phyloP scores from a whole-genome alignment of 2,329 filamentous ascomycete genomes.

The Simplicillium sp. region DNA sequence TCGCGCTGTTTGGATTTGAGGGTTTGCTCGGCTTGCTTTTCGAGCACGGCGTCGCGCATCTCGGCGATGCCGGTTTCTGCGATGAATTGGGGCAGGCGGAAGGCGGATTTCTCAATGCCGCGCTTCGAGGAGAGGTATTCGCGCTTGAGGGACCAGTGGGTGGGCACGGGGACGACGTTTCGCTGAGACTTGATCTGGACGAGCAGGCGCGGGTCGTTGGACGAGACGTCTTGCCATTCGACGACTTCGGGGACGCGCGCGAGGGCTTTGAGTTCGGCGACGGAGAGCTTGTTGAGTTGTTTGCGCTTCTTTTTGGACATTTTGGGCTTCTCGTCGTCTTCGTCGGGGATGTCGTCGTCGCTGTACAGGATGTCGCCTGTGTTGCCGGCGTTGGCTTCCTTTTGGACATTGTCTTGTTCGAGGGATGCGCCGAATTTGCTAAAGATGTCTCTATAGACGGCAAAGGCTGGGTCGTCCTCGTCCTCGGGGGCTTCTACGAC shows the following conservation, averaged over 20 bases:
- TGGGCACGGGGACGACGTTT: slow-evolving; percentile 90
- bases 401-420: slow-evolving; percentile 52
- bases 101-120: slow-evolving; percentile 91
- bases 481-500: slow-evolving; percentile 17
- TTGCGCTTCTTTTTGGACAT: slow-evolving; percentile 95
- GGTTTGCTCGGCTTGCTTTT: slow-evolving; percentile 87
- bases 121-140: slow-evolving; percentile 96
- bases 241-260: slow-evolving; percentile 89
- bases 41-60: slow-evolving; percentile 93
- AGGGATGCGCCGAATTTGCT: slow-evolving; percentile 63
- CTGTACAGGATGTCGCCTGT: slow-evolving; percentile 80
- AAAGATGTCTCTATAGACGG: slow-evolving; percentile 76
- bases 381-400: slow-evolving; percentile 58
- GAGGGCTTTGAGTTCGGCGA: slow-evolving; percentile 89
- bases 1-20: slow-evolving; percentile 95
- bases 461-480: slow-evolving; percentile 67
- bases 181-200: slow-evolving; percentile 92
- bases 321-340: slow-evolving; percentile 68
- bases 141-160: slow-evolving; percentile 91
- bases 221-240: slow-evolving; percentile 94
- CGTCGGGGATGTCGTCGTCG: slow-evolving; percentile 77
- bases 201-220: slow-evolving; percentile 77
- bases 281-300: slow-evolving; percentile 80
- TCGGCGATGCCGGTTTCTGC: slow-evolving; percentile 95
- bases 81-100: slow-evolving; percentile 90